Percentiles rank a stretch among this genome's conserved stretches.
These are phyloP conservation scores for Xanthoceras sorbifolium DNA, from an alignment of 345 rosid genomes.

Conservation along the genomic window DNA sequence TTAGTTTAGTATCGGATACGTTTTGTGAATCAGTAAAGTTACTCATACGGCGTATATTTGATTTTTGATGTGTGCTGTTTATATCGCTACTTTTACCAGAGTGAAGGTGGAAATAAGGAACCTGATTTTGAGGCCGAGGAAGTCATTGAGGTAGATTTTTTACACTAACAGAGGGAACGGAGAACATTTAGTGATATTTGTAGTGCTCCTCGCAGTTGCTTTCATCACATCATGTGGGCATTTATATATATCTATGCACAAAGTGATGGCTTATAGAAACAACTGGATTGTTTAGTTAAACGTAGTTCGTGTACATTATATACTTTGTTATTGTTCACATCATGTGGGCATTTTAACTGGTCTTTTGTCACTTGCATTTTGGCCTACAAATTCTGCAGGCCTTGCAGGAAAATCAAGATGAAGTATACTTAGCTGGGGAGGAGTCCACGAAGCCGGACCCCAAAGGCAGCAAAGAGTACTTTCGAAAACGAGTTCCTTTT, in stretches of 20 bases:
- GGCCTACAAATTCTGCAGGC: slow-evolving; percentile 55
- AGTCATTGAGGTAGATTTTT: slow-evolving; percentile 69
- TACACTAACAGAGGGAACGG: not conserved
- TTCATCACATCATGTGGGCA: not conserved
- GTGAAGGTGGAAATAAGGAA: slow-evolving; percentile 79
- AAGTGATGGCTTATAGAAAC: not conserved
- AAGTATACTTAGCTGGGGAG: slow-evolving; percentile 97
- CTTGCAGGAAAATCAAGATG: slow-evolving; percentile 92
- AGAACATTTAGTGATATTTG: not conserved
- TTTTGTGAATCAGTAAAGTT: not conserved
- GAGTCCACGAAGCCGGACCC: slow-evolving; percentile 99
- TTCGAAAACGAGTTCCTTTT: too few relatives aligned
- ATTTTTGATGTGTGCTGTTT: not conserved
- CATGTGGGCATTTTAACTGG: slow-evolving; percentile 45
- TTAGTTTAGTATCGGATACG: too few relatives aligned
- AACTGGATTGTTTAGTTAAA: not conserved
- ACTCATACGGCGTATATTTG: not conserved
- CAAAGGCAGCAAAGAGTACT: slow-evolving; percentile 91
- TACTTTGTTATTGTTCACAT: slow-evolving; percentile 34
- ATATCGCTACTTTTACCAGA: slow-evolving; percentile 35
- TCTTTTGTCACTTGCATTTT: not conserved
- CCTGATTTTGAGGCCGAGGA: slow-evolving; percentile 98
- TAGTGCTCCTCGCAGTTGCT: not conserved
- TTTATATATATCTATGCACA: not conserved
- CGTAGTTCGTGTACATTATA: not conserved